Conservation (phyloP, 179 eudicot species). For the Drosera spatulata region DNA sequence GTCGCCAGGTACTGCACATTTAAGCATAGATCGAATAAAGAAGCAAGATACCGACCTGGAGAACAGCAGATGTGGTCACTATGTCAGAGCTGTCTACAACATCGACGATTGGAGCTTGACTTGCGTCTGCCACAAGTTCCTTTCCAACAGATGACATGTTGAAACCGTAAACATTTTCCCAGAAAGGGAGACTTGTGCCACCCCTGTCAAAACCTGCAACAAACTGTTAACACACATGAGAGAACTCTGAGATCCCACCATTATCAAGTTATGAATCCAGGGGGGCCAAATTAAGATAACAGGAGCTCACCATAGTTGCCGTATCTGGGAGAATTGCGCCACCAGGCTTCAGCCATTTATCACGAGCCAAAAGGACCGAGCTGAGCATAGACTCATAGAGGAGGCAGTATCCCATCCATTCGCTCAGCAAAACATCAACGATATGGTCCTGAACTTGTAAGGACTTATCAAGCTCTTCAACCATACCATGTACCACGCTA, state of each 20-base stretch:
- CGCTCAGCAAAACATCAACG: conserved; percentile 84
- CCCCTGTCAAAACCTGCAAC: conserved; percentile 94
- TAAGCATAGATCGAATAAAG: too few species aligned
- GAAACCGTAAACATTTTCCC: conserved; percentile 92
- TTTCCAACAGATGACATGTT: conserved; percentile 82
- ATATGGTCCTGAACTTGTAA: conserved; percentile 49
- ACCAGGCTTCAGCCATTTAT: conserved; percentile 93
- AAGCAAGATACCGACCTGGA: conserved; percentile 42
- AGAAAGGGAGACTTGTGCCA: conserved; percentile 78
- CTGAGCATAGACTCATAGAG: conserved; percentile 92
- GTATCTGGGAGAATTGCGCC: conserved; percentile 93
- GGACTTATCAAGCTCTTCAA: conserved; percentile 67
- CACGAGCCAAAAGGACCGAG: conserved; percentile 86
- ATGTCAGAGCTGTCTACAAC: conserved; percentile 56
- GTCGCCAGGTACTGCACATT: too few species aligned
- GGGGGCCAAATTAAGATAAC: not conserved
- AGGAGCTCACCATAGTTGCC: conserved; percentile 72
- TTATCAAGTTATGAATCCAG: conserved; percentile 3
- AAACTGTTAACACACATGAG: conserved; percentile 34
- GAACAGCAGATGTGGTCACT: conserved; percentile 59
- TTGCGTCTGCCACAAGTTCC: conserved; percentile 77
- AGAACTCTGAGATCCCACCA: conserved; percentile 7
- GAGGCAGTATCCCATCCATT: conserved; percentile 98
- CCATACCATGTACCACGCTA: conserved; percentile 77
- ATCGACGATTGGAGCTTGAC: conserved; percentile 74